Evolutionary conservation across 805 yeast genomes (phyloP), one percentile per base, ranked within the genome.

Genomic region (Clavispora carvajalis): DNA sequence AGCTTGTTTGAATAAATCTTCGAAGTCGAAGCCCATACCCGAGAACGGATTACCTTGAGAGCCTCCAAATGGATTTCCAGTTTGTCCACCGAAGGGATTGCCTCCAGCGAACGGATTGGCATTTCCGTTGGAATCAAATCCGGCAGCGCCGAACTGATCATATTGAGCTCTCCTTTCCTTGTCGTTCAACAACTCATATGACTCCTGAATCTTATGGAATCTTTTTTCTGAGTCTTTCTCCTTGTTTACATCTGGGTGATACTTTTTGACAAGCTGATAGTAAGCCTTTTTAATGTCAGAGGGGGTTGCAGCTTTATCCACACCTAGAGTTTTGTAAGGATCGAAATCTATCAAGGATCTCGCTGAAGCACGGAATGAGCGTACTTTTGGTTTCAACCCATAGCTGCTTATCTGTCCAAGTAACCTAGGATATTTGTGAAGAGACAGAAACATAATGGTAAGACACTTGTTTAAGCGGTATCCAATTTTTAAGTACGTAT

Each of bases 211-310:
- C 54, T 85, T 87, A 57, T 93, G 98, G 67, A 93, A 93, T 61
- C 80, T 80, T 57, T 79, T 78, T 53, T 91, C 95, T 0, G 98
- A 93, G 15, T 77, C 91, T 19, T 78, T 76, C 48, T 86, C 96
- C 63, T 91, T 93, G 63, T 91, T 93, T 34, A 93, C 86, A 67
- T 93, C 99, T 0, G 99, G 99, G 63, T 93, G 99, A 62, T 71
- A 89, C 60, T 91, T 77, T 63, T 93, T 93, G 12, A 97, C 99
- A 48, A 93, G 69, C 56, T 88, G 83, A 60, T 89, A 89, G 67
- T 93, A 93, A 2, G 96, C 91, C 63, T 90, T 90, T 63, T 93
- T 93, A 65, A 93, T 93, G 16, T 89, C 95, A n/a, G 86, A 74
- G 7, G 82, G 67, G 11, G 82, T 73, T 0, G 99, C 93, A 38